Percentiles rank a stretch among this genome's conserved stretches.
These are phyloP conservation scores for Ophiostoma novo-ulmi DNA, from an alignment of 2,329 filamentous ascomycete species.

Conservation along the genomic window DNA sequence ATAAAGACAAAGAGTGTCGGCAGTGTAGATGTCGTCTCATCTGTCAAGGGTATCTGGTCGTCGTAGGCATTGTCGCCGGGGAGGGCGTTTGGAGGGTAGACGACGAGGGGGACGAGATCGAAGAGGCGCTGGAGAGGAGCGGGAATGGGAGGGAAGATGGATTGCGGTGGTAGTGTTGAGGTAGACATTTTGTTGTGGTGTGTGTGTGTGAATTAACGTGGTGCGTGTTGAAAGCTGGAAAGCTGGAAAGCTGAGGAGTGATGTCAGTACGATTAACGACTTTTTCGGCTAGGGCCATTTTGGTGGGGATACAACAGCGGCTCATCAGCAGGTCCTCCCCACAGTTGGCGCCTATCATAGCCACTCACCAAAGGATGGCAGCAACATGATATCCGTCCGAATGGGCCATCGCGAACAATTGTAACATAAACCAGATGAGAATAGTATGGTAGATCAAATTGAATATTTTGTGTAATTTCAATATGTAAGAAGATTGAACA, in stretches of 20 bases:
- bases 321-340: not conserved
- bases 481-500: not conserved
- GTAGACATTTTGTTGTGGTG: not conserved
- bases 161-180: slow-evolving; percentile 11
- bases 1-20: slow-evolving; percentile 73
- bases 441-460: too few relatives aligned
- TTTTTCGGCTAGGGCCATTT: slow-evolving; percentile 8
- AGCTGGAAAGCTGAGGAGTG: not conserved
- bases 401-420: too few relatives aligned
- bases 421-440: too few relatives aligned
- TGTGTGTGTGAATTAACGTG: not conserved
- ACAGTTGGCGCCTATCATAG: not conserved
- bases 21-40: slow-evolving; percentile 30
- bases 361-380: not conserved
- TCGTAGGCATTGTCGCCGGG: slow-evolving; percentile 45
- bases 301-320: slow-evolving; percentile 1
- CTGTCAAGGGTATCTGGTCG: slow-evolving; percentile 25
- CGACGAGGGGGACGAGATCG: slow-evolving; percentile 72
- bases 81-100: slow-evolving; percentile 69
- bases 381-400: not conserved
- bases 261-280: not conserved
- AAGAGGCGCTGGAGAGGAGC: slow-evolving; percentile 76
- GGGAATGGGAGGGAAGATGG: slow-evolving; percentile 53
- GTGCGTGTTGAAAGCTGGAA: not conserved
- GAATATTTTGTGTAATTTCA: too few relatives aligned